Evolutionary conservation across 192 early-diverging fungal species (phyloP), one percentile per base, ranked within the genome.

Genomic region (Dissophora ornata): DNA sequence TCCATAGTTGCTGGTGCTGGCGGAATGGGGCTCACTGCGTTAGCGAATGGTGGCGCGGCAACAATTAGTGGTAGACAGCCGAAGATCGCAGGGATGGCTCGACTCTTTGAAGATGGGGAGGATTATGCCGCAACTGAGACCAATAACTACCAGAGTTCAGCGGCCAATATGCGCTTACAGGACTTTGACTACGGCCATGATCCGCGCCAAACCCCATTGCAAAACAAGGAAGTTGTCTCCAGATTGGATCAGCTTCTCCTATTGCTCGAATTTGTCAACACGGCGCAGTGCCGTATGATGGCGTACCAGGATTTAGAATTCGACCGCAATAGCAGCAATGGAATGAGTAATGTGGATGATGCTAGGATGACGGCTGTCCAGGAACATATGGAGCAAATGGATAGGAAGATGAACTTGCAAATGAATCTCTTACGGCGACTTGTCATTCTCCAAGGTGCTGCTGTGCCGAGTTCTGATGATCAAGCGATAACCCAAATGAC

Each of bases 291-390:
- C 47, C 63, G 73, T 9, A 77, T 77, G 63, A 77, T 77, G 73
- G 73, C 73, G 1, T 77, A 77, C 18, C 73, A 77, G 34, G 73
- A 77, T 22, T 29, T 67, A 10, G 57, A 77, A 44, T 67, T 55
- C 32, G 73, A 77, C 45, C 61, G 62, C 19, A 46, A 22, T 18
- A 12, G 29, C 13, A 29, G 26, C 16, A 24, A 32, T 12, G 46
- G 52, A 26, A 8, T 10, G 18, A 19, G 32, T 26, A 67, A 57
- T 51, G 67, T 90, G 79, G 38, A 89, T 84, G 38, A 88, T 84
- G 25, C 83, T 71, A 36, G 84, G 69, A 33, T 89, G 88, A 63
- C 88, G 67, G 74, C 67, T 60, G 69, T 88, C 30, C 62, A 89
- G 71, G 42, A 90, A 54, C 22, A 81, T 59, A 78, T 90, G 87